Conservation (phyloP, 2,329 filamentous ascomycete species). For the Septoria petroselini region DNA sequence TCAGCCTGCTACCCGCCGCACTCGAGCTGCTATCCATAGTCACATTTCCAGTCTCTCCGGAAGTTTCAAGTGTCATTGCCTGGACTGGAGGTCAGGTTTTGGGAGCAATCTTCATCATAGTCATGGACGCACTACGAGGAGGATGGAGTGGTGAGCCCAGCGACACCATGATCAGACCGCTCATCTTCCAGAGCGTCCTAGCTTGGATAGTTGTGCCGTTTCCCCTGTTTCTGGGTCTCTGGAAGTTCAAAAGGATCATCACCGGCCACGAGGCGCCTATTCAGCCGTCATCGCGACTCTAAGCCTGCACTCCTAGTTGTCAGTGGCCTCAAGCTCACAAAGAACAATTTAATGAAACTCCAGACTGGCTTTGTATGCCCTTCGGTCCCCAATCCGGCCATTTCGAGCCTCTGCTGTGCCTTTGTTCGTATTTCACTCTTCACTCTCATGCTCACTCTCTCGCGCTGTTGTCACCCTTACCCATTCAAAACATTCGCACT, state of each 20-base stretch:
- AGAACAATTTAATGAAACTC: too few species aligned
- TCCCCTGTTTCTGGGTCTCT: conserved; percentile 21
- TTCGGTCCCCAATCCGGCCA: neutral
- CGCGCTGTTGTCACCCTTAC: too few species aligned
- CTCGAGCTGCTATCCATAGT: conserved; percentile 86
- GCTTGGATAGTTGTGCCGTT: conserved; percentile 60
- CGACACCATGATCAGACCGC: conserved; percentile 67
- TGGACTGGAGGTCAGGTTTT: conserved; percentile 86
- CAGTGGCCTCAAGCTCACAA: too few species aligned
- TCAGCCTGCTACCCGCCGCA: conserved; percentile 76
- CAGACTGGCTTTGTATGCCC: neutral
- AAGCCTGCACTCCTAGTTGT: too few species aligned
- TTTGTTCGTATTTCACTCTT: neutral
- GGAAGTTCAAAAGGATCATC: conserved; percentile 35
- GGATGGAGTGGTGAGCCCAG: conserved; percentile 35
- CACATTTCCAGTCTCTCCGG: conserved; percentile 80
- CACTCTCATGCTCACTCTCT: neutral
- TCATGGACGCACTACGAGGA: conserved; percentile 70
- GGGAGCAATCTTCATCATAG: conserved; percentile 78
- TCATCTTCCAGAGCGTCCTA: conserved; percentile 77
- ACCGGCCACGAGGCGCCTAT: conserved; percentile 5
- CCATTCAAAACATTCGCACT: too few species aligned
- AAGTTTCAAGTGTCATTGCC: conserved; percentile 76
- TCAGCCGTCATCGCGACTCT: neutral
- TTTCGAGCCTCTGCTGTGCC: neutral